These are phyloP conservation scores for Inonotus hispidus DNA, from an alignment of 1,284 basidiomycete genomes.

Conservation along the genomic window DNA sequence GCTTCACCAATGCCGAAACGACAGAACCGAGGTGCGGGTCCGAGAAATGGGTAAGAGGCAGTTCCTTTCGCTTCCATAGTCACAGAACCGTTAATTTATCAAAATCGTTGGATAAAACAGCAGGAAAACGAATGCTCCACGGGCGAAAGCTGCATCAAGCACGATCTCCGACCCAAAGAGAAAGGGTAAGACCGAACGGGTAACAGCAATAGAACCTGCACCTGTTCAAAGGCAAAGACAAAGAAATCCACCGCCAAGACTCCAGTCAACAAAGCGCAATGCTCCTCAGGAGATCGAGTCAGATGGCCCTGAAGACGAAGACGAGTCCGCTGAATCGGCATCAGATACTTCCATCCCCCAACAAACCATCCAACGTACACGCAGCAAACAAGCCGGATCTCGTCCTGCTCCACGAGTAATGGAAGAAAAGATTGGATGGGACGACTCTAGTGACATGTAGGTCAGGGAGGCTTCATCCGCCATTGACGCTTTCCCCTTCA, in stretches of 20 bases:
- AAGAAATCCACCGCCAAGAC: slow-evolving; percentile 4
- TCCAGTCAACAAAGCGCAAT: background rate
- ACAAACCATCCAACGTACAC: background rate
- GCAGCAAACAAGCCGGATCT: background rate
- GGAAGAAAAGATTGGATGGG: slow-evolving; percentile 12
- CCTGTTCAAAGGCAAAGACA: background rate
- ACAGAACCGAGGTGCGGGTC: slow-evolving; percentile 9
- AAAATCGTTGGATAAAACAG: background rate
- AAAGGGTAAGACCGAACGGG: slow-evolving; percentile 11
- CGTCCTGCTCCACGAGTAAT: background rate
- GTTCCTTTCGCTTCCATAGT: background rate
- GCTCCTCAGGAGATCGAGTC: background rate
- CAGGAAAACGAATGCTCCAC: background rate
- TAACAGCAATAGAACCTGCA: background rate
- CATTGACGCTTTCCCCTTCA: background rate
- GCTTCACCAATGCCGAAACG: slow-evolving; percentile 17
- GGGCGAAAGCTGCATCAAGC: background rate
- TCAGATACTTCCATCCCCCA: slow-evolving; percentile 11
- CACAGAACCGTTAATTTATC: background rate
- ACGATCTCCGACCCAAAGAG: background rate
- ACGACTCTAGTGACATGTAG: slow-evolving; percentile 11
- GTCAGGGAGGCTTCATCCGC: background rate
- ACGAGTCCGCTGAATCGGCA: background rate
- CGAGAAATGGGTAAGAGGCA: slow-evolving; percentile 7
- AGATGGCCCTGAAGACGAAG: background rate